Conservation (phyloP, 345 rosid species). For the Arabis hirsuta region DNA sequence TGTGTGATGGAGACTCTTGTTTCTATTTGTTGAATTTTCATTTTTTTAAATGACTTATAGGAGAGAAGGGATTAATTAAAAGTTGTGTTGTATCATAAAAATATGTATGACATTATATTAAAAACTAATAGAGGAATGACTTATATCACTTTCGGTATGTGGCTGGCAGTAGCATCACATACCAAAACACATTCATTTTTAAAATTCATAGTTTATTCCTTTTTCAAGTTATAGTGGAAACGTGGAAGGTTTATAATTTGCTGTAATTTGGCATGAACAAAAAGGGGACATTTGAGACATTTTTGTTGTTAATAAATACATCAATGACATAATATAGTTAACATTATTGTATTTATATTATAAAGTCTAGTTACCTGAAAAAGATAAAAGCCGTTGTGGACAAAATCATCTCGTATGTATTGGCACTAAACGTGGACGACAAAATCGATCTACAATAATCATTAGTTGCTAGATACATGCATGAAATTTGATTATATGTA, state of each 20-base stretch:
- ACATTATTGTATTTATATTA: neutral
- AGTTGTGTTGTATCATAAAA: neutral
- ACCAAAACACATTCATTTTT: constrained; percentile 20
- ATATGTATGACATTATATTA: neutral
- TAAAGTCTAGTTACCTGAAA: constrained; percentile 8
- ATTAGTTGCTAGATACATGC: constrained; percentile 7
- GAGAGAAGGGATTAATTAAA: neutral
- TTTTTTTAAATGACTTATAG: neutral
- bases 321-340: neutral
- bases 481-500: constrained; percentile 19
- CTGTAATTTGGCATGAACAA: constrained; percentile 16
- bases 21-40: neutral
- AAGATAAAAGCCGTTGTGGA: constrained; percentile 17
- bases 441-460: constrained; percentile 25
- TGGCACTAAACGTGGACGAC: constrained; percentile 27
- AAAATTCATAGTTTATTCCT: neutral
- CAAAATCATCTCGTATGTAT: constrained; percentile 27
- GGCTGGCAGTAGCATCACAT: constrained; percentile 40
- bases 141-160: constrained; percentile 41
- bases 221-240: constrained; percentile 23
- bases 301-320: constrained; percentile 10
- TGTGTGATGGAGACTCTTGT: constrained; percentile 49
- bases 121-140: neutral
- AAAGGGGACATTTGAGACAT: constrained; percentile 18
- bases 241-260: constrained; percentile 37